Evolutionary conservation across 148 eudicot species (phyloP).

Genomic region (Beta vulgaris): DNA sequence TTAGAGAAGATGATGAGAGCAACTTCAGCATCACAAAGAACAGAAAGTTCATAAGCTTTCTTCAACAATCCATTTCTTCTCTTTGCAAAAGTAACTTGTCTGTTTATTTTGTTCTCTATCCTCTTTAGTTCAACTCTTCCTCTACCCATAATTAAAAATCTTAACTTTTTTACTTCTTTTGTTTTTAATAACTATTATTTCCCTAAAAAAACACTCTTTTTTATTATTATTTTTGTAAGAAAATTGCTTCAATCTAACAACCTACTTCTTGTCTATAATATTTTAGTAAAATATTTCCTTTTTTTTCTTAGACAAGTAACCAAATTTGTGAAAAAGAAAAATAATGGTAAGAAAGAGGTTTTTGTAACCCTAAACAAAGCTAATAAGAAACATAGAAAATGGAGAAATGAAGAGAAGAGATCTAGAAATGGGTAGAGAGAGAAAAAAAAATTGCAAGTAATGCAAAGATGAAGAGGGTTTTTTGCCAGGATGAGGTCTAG

Average conservation of each 20-base stretch:
- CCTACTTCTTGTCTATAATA: constrained; percentile 30
- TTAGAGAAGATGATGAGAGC: constrained; percentile 43
- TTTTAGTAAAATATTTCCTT: constrained; percentile 42
- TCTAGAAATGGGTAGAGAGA: constrained; percentile 26
- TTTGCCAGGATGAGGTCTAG: constrained; percentile 33
- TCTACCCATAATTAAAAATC: constrained; percentile 43
- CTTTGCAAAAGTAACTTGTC: constrained; percentile 74
- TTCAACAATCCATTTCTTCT: constrained; percentile 70
- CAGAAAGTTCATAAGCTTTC: constrained; percentile 70
- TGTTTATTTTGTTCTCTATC: constrained; percentile 74
- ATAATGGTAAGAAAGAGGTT: constrained; percentile 2
- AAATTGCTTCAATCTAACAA: constrained; percentile 12
- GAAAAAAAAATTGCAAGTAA: constrained; percentile 7
- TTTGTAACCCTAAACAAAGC: constrained; percentile 27
- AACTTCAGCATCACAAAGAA: constrained; percentile 58
- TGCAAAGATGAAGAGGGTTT: constrained; percentile 16
- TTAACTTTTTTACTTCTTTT: constrained; percentile 20
- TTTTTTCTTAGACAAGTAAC: constrained; percentile 17
- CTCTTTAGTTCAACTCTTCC: constrained; percentile 75
- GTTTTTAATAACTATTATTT: constrained; percentile 3
- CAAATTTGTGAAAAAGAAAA: constrained; percentile 35
- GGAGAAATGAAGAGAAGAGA: neutral
- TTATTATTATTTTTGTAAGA: neutral
- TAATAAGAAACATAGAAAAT: constrained; percentile 12
- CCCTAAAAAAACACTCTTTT: neutral